These are phyloP conservation scores for Trametes versicolor DNA, from an alignment of 1,284 basidiomycete species.

Conservation along the genomic window DNA sequence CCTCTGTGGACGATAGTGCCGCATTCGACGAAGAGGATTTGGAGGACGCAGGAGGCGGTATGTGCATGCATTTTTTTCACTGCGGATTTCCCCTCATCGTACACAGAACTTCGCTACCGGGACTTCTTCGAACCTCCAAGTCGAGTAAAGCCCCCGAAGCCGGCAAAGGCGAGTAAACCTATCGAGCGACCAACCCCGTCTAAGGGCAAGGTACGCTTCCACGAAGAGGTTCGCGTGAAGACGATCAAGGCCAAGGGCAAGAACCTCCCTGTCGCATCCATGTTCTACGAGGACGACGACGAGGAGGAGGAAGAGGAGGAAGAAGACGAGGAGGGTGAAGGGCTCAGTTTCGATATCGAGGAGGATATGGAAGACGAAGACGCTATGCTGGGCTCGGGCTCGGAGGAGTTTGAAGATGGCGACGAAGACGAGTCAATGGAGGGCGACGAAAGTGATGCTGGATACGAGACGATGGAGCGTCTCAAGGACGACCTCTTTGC, in stretches of 20 bases:
- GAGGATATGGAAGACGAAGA: constrained; percentile 44
- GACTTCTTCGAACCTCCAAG: constrained; percentile 79
- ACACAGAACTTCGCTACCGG: constrained; percentile 66
- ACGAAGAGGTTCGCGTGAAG: constrained; percentile 84
- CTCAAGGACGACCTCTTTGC: constrained; percentile 76
- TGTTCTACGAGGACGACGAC: constrained; percentile 50
- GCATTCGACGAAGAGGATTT: constrained; percentile 50
- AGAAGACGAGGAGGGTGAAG: constrained; percentile 44
- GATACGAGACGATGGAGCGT: constrained; percentile 60
- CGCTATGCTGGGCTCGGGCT: neutral
- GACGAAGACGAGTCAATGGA: constrained; percentile 72
- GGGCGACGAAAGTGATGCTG: constrained; percentile 55
- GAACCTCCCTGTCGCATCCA: constrained; percentile 57
- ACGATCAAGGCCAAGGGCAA: constrained; percentile 77
- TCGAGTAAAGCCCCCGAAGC: constrained; percentile 35
- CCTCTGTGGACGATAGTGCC: constrained; percentile 60
- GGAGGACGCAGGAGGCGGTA: constrained; percentile 55
- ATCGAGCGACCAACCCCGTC: constrained; percentile 26
- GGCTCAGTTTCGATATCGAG: constrained; percentile 40
- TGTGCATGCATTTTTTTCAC: constrained; percentile 28
- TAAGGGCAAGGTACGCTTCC: constrained; percentile 73
- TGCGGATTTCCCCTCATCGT: constrained; percentile 9
- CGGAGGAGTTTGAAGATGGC: constrained; percentile 18
- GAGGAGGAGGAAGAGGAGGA: constrained; percentile 44
- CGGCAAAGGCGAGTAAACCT: constrained; percentile 29